Evolutionary conservation across 345 rosid species (phyloP), one percentile per base, ranked within the genome.

Genomic region (Salix viminalis): DNA sequence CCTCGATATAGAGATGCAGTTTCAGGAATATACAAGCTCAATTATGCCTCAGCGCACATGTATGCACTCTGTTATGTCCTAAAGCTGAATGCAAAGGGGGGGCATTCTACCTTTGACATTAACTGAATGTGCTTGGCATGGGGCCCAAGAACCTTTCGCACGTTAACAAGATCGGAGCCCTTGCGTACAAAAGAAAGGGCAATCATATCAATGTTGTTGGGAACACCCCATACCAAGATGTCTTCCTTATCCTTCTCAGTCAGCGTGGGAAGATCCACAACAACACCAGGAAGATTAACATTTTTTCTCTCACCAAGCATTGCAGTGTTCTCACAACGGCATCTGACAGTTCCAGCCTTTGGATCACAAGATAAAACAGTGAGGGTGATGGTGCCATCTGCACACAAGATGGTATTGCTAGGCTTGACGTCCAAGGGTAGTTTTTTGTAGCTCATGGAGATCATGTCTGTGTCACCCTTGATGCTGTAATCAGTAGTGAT

Each of bases 151-250:
- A 91, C 95, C 85, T 85, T 89, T 10, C 95, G 92, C 18, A 91
- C 98, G 66, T 87, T 85, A 75, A 93, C 92, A 85, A 93, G 98
- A 83, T 94, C 98, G 0, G 97, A 91, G 5, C 98, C 98, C 85
- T 94, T 94, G 73, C 98, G 95, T 28, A 93, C 97, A 83, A 93
- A 93, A 4, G 98, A 93, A 65, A 93, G 92, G 34, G 94, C 97
- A 79, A 93, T 93, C 93, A 93, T 90, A 88, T 91, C 94, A 70
- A 93, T 93, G 9, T 75, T 79, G 81, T 93, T 93, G 2, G 97
- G 97, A 69, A 91, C 94, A 81, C 98, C 98, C 97, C 98, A 93
- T 23, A 50, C 78, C 30, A 93, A 82, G 83, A 91, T 93, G 81
- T 93, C 98, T 69, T 91, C 97, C 81, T 89, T 87, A 79, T 94